Percentiles rank a stretch among this genome's conserved stretches.
phyloP scores from a whole-genome alignment of 306 rosid species.

The Begonia masoniana region DNA sequence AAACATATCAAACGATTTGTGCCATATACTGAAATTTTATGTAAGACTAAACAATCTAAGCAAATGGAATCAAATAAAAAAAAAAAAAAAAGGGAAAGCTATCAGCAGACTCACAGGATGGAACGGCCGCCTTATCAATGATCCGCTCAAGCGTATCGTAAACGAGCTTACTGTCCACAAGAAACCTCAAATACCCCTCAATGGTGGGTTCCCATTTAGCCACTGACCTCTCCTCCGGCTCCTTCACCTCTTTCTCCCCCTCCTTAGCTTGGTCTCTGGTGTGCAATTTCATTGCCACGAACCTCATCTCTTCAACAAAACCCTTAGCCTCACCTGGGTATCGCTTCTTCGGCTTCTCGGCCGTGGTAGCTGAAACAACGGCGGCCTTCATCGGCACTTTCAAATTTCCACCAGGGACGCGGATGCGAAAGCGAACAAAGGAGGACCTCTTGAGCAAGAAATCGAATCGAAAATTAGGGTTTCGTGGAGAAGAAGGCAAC shows the following conservation, averaged over 20 bases:
- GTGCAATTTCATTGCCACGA: slow-evolving; percentile 92
- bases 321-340: slow-evolving; percentile 90
- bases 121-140: slow-evolving; percentile 46
- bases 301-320: slow-evolving; percentile 99
- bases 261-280: slow-evolving; percentile 88
- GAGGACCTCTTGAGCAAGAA: slow-evolving; percentile 13
- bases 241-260: slow-evolving; percentile 66
- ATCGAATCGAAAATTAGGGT: slow-evolving; percentile 11
- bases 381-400: slow-evolving; percentile 21
- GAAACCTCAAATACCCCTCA: slow-evolving; percentile 75
- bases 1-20: too few relatives aligned
- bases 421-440: slow-evolving; percentile 2
- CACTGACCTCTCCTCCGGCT: slow-evolving; percentile 58
- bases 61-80: background rate
- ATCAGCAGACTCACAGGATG: slow-evolving; percentile 44
- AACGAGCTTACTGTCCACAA: slow-evolving; percentile 78
- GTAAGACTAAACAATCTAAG: background rate
- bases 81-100: background rate
- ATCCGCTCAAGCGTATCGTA: slow-evolving; percentile 76
- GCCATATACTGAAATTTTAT: too few relatives aligned
- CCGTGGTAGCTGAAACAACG: slow-evolving; percentile 51
- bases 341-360: slow-evolving; percentile 59
- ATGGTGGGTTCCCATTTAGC: slow-evolving; percentile 67
- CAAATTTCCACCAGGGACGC: background rate
- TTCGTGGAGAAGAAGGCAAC: background rate